Evolutionary conservation across 2,329 filamentous ascomycete species (phyloP).

Genomic region (Monosporascus sp.): DNA sequence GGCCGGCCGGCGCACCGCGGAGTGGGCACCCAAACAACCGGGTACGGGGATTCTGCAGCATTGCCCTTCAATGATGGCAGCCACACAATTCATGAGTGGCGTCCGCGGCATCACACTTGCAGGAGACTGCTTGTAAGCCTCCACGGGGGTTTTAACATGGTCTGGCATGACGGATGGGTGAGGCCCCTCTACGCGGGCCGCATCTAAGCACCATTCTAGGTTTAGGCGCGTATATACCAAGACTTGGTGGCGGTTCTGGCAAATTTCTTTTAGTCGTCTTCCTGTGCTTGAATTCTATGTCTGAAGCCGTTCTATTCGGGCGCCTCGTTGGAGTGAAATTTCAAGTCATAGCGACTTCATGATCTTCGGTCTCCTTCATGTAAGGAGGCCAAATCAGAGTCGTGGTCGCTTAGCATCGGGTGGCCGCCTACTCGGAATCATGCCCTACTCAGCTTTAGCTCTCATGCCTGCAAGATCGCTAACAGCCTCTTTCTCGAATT

Average conservation of each 20-base stretch:
- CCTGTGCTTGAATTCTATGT: background rate
- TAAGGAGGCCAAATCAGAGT: background rate
- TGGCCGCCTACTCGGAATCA: background rate
- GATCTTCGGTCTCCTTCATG: background rate
- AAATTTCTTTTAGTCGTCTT: background rate
- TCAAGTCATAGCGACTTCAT: background rate
- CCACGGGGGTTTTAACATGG: background rate
- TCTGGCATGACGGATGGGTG: background rate
- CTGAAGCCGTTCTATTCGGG: background rate
- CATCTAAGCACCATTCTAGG: background rate
- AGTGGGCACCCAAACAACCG: background rate
- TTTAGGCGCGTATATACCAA: background rate
- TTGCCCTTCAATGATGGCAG: background rate
- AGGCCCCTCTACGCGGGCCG: background rate
- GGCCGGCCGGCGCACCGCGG: background rate
- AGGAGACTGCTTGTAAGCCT: background rate
- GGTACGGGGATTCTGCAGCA: background rate
- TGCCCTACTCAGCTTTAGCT: constrained; percentile 11
- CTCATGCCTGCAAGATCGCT: constrained; percentile 12
- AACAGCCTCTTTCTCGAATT: constrained; percentile 30
- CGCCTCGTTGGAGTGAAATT: background rate
- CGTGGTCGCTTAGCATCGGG: background rate
- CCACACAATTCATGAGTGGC: background rate
- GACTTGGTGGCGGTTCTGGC: too few relatives aligned
- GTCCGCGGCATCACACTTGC: background rate